These are phyloP conservation scores for Acacia pycnantha DNA, from an alignment of 331 rosid genomes.

Conservation along the genomic window DNA sequence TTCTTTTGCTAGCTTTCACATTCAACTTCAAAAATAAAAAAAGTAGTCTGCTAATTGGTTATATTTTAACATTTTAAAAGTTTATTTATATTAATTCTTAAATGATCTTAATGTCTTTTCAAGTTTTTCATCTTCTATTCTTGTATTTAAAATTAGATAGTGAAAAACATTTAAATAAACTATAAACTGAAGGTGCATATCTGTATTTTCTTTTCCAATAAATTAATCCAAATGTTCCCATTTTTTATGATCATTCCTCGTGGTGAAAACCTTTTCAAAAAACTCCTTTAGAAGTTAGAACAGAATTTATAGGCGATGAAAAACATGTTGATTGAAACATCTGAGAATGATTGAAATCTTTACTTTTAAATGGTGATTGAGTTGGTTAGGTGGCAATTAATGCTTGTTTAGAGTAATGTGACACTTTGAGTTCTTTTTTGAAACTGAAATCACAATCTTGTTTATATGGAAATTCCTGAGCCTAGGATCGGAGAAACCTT, in stretches of 20 bases:
- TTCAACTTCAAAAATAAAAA: background rate
- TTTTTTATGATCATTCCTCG: background rate
- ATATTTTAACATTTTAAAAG: background rate
- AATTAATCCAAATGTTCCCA: background rate
- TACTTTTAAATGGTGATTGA: background rate
- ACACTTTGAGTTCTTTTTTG: constrained; percentile 28
- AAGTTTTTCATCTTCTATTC: no score
- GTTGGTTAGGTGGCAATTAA: background rate
- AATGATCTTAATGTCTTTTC: no score
- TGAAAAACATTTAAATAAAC: background rate
- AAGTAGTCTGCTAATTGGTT: background rate
- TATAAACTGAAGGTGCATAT: background rate
- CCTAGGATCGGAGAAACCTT: constrained; percentile 25
- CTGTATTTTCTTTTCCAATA: background rate
- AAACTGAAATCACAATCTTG: constrained; percentile 39
- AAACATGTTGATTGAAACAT: background rate
- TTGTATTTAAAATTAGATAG: background rate
- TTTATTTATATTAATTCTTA: no score
- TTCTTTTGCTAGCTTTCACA: no score
- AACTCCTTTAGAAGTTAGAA: background rate
- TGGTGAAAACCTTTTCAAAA: background rate
- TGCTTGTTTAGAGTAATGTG: constrained; percentile 16
- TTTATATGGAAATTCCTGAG: constrained; percentile 16
- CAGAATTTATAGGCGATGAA: background rate
- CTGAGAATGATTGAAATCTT: background rate